Evolutionary conservation across 129 eudicot genomes (phyloP).

Genomic region (Helianthus tuberosus): DNA sequence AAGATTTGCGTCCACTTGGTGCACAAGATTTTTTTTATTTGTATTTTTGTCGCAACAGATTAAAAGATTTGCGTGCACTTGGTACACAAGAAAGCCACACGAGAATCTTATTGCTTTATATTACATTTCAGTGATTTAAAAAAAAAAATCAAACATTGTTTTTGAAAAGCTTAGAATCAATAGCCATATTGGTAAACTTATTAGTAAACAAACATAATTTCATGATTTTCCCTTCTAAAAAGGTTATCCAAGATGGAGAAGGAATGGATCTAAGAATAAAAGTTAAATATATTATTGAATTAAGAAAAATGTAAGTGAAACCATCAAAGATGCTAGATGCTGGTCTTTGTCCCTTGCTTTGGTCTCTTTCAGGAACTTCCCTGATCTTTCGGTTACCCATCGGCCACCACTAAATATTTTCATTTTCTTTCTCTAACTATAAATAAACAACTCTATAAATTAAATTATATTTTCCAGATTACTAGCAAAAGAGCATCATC

Average conservation of each 20-base stretch:
- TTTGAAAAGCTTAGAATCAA: too few relatives aligned
- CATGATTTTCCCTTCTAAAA: not conserved
- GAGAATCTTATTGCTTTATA: too few relatives aligned
- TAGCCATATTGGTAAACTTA: too few relatives aligned
- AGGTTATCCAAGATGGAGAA: constrained; percentile 1
- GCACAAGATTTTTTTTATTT: too few relatives aligned
- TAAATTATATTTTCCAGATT: not conserved
- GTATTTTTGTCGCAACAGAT: too few relatives aligned
- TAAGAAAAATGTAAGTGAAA: constrained; percentile 1
- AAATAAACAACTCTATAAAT: not conserved
- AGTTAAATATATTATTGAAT: not conserved
- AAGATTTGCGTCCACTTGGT: too few relatives aligned
- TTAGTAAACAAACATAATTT: too few relatives aligned
- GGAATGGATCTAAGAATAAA: constrained; percentile 4
- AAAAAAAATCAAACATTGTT: too few relatives aligned
- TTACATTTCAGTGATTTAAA: too few relatives aligned
- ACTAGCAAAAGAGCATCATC: constrained; percentile 3
- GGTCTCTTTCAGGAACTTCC: constrained; percentile 21
- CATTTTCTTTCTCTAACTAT: not conserved
- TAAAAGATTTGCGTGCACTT: too few relatives aligned
- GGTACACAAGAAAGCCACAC: too few relatives aligned
- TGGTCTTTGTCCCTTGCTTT: constrained; percentile 22
- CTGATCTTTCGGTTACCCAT: constrained; percentile 27
- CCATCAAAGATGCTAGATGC: constrained; percentile 4
- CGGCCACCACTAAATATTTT: constrained; percentile 21